Evolutionary conservation across 108 stramenopile genomes (phyloP).

Genomic region (Nannochloropsis granulata): DNA sequence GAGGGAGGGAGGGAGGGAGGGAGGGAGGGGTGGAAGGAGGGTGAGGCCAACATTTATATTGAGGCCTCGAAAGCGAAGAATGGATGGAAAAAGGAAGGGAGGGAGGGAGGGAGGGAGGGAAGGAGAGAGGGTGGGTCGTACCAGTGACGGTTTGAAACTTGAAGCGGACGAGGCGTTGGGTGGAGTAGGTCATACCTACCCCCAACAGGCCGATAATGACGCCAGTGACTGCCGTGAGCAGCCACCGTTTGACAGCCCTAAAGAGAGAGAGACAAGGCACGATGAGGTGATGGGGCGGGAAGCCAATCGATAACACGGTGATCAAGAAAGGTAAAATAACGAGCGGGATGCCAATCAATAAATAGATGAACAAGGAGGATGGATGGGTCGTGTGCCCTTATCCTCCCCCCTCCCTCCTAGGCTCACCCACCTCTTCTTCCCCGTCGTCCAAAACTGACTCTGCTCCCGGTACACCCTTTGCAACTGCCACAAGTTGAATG

Average conservation of each 20-base stretch:
- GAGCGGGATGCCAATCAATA: not conserved
- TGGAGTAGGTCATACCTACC: constrained; percentile 7
- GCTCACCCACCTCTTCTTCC: not conserved
- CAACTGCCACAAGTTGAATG: not conserved
- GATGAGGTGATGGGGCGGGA: too few species aligned
- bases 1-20: not conserved
- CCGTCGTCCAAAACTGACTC: not conserved
- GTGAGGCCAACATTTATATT: not conserved
- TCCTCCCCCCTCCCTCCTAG: not conserved
- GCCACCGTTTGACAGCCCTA: constrained; percentile 13
- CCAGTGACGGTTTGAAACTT: constrained; percentile 4
- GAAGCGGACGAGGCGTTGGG: not conserved
- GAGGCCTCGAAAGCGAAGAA: not conserved
- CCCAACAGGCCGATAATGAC: constrained; percentile 8
- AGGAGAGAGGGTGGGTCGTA: not conserved
- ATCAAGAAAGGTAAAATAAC: too few species aligned
- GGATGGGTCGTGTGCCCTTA: not conserved
- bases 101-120: not conserved
- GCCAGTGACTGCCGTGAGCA: constrained; percentile 6
- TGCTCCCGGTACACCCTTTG: not conserved
- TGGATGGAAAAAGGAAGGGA: not conserved
- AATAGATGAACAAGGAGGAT: not conserved
- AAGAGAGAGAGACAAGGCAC: not conserved
- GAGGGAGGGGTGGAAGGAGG: not conserved
- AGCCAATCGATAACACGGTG: too few species aligned